These are phyloP conservation scores for Eucalyptus melliodora DNA, from an alignment of 345 rosid species.

Conservation along the genomic window DNA sequence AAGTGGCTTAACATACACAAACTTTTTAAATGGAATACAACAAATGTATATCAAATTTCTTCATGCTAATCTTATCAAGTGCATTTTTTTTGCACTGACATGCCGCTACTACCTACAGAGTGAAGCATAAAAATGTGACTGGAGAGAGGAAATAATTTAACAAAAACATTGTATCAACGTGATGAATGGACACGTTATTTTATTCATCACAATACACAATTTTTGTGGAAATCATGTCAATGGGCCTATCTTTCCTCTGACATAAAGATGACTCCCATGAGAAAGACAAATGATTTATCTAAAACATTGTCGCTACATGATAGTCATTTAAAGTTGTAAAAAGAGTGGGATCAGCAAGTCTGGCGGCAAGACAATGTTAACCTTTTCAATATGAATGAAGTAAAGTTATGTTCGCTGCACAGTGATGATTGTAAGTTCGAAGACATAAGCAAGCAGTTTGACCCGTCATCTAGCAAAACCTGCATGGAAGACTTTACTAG, in stretches of 20 bases:
- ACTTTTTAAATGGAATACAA: not conserved
- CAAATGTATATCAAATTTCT: not conserved
- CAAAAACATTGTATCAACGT: not conserved
- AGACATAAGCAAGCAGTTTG: not conserved
- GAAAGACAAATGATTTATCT: not conserved
- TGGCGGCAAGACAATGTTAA: not conserved
- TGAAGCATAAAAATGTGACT: not conserved
- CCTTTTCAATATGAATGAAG: not conserved
- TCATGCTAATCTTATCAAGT: not conserved
- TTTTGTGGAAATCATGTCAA: not conserved
- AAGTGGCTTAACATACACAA: not conserved
- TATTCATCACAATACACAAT: not conserved
- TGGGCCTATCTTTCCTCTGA: not conserved
- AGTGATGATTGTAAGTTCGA: not conserved
- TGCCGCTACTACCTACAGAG: not conserved
- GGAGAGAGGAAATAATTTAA: not conserved
- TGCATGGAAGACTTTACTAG: not conserved
- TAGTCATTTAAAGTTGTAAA: not conserved
- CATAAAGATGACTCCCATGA: not conserved
- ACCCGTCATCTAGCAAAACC: not conserved
- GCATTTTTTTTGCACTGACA: not conserved
- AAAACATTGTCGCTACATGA: not conserved
- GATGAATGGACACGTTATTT: not conserved
- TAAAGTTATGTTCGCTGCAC: not conserved
- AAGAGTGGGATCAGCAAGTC: not conserved